phyloP scores from a whole-genome alignment of 306 rosid species.

The Mimosa pudica region DNA sequence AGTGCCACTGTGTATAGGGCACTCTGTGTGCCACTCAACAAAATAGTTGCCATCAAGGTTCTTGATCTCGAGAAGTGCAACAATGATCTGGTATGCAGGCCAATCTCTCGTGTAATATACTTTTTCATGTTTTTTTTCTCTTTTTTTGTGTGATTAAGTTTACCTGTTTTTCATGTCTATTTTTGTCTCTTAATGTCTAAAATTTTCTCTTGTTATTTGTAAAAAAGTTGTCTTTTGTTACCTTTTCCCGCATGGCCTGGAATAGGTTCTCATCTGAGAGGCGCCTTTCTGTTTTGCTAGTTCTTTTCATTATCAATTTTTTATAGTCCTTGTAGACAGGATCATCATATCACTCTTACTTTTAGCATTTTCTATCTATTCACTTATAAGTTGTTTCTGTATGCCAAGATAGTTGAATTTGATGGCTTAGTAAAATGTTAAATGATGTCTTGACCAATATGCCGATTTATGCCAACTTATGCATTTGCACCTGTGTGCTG shows the following conservation, averaged over 20 bases:
- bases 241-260: not conserved
- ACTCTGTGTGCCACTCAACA: conserved; percentile 85
- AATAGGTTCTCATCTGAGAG: conserved; percentile 4
- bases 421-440: conserved; percentile 22
- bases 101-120: conserved; percentile 13
- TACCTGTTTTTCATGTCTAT: conserved; percentile 1
- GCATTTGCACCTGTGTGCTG: conserved; percentile 3
- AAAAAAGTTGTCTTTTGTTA: conserved; percentile 2
- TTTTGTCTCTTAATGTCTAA: not conserved
- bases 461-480: conserved; percentile 32
- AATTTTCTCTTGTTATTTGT: conserved; percentile 10
- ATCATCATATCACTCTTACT: conserved; percentile 27
- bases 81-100: conserved; percentile 80
- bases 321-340: conserved; percentile 6
- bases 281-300: not conserved
- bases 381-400: conserved; percentile 13
- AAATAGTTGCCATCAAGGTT: conserved; percentile 93
- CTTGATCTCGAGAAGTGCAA: conserved; percentile 93
- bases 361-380: conserved; percentile 16
- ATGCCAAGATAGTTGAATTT: conserved; percentile 22
- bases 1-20: conserved; percentile 93
- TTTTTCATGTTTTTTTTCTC: not conserved
- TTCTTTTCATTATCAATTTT: not conserved
- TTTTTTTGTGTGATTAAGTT: conserved; percentile 20
- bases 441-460: conserved; percentile 14